These are phyloP conservation scores for Pestalotiopsis sp. DNA, from an alignment of 2,329 filamentous ascomycete genomes.

Conservation along the genomic window DNA sequence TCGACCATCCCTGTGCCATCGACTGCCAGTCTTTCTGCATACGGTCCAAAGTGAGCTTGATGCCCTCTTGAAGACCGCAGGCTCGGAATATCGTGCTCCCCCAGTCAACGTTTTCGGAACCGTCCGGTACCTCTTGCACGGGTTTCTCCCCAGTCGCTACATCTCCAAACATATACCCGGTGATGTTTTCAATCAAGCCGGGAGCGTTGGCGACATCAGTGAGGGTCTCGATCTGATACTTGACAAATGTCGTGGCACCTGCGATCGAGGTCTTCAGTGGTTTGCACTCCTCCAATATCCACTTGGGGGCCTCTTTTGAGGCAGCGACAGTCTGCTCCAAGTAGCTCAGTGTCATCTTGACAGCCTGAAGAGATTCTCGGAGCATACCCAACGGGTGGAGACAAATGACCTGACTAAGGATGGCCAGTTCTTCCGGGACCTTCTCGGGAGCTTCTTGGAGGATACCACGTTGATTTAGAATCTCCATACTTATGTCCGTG, in stretches of 20 bases:
- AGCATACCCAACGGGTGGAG: constrained; percentile 38
- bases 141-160: constrained; percentile 8
- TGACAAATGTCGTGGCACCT: constrained; percentile 28
- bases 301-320: constrained; percentile 32
- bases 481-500: background rate
- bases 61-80: constrained; percentile 21
- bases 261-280: constrained; percentile 26
- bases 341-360: constrained; percentile 33
- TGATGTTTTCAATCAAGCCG: constrained; percentile 39
- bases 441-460: constrained; percentile 19
- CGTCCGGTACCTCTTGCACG: constrained; percentile 15
- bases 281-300: constrained; percentile 34
- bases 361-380: constrained; percentile 36
- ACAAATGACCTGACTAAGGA: constrained; percentile 30
- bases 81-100: constrained; percentile 25
- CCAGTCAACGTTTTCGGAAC: constrained; percentile 20
- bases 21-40: constrained; percentile 33
- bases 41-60: constrained; percentile 4
- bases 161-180: constrained; percentile 32
- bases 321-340: constrained; percentile 30
- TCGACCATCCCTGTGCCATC: constrained; percentile 36
- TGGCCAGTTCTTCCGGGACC: constrained; percentile 18
- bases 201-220: constrained; percentile 30
- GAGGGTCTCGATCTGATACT: constrained; percentile 32
- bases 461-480: constrained; percentile 20